A percentile compares a stretch with the other conserved stretches of the same genome.
phyloP scores from a whole-genome alignment of 805 yeast genomes.

The Metschnikowia santaceciliae region DNA sequence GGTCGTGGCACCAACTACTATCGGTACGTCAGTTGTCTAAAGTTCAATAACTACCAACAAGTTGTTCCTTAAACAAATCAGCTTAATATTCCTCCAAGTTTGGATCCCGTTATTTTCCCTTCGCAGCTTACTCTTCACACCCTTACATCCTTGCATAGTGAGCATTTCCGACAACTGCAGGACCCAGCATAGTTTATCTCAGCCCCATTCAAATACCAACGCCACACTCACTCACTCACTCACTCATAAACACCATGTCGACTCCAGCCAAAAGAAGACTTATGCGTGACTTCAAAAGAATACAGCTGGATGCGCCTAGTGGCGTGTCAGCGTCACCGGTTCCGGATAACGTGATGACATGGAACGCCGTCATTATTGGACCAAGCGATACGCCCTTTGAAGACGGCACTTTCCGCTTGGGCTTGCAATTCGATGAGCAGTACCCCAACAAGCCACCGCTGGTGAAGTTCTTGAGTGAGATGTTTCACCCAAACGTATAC shows the following conservation, averaged over 20 bases:
- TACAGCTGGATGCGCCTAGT: slow-evolving; percentile 97
- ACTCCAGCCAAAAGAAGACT: slow-evolving; percentile 98
- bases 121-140: not conserved
- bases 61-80: not conserved
- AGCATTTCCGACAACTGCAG: slow-evolving; percentile 1
- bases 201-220: not conserved
- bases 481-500: slow-evolving; percentile 98
- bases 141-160: not conserved
- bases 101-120: not conserved
- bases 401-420: slow-evolving; percentile 90
- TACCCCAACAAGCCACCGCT: slow-evolving; percentile 96
- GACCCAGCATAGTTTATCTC: not conserved
- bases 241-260: slow-evolving; percentile 54
- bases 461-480: slow-evolving; percentile 85
- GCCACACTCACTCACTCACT: not conserved
- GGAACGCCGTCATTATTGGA: slow-evolving; percentile 98
- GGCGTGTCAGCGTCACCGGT: slow-evolving; percentile 97
- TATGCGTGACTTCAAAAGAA: slow-evolving; percentile 96
- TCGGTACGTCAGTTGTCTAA: not conserved
- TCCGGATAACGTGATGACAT: slow-evolving; percentile 94
- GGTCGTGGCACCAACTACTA: not conserved
- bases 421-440: slow-evolving; percentile 89
- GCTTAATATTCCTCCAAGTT: not conserved
- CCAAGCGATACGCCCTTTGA: slow-evolving; percentile 98
- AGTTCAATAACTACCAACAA: not conserved